Percentiles rank a stretch among this genome's conserved stretches.
Conservation (phyloP, 164 flowering plant genomes). For the Piper betle region DNA sequence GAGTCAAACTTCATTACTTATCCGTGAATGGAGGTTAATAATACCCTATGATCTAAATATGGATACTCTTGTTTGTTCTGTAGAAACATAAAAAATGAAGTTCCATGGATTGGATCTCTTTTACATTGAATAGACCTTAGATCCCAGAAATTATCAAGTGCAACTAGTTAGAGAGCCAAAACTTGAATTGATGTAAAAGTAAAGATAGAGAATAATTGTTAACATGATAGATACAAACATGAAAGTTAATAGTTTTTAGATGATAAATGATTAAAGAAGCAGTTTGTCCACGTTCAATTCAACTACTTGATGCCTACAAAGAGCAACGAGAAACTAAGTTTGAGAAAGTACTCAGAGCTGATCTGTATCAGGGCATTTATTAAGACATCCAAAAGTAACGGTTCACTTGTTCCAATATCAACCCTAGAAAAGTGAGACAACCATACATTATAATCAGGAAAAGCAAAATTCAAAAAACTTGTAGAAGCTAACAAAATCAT, state of each 20-base stretch:
- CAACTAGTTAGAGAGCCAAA: neutral
- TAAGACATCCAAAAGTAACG: slow-evolving; percentile 60
- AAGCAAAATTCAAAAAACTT: too few species aligned
- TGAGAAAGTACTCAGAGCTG: slow-evolving; percentile 66
- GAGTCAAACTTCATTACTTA: too few species aligned
- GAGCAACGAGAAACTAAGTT: neutral
- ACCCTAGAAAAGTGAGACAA: slow-evolving; percentile 33
- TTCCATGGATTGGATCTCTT: too few species aligned
- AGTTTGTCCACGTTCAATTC: neutral
- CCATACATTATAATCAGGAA: neutral
- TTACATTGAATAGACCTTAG: too few species aligned
- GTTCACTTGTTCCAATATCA: slow-evolving; percentile 74
- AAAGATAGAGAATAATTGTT: neutral
- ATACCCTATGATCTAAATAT: too few species aligned
- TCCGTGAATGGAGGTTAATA: neutral
- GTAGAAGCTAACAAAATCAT: neutral
- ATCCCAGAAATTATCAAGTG: neutral
- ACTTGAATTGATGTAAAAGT: neutral
- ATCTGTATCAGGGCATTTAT: slow-evolving; percentile 82
- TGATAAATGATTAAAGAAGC: neutral
- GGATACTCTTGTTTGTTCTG: too few species aligned
- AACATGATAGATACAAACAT: neutral
- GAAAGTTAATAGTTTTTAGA: neutral
- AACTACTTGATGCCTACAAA: neutral
- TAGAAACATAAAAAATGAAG: too few species aligned